Percentiles rank a stretch among this genome's conserved stretches.
These are phyloP conservation scores for Ceratocystis cubensis DNA, from an alignment of 2,329 filamentous ascomycete genomes.

Conservation along the genomic window DNA sequence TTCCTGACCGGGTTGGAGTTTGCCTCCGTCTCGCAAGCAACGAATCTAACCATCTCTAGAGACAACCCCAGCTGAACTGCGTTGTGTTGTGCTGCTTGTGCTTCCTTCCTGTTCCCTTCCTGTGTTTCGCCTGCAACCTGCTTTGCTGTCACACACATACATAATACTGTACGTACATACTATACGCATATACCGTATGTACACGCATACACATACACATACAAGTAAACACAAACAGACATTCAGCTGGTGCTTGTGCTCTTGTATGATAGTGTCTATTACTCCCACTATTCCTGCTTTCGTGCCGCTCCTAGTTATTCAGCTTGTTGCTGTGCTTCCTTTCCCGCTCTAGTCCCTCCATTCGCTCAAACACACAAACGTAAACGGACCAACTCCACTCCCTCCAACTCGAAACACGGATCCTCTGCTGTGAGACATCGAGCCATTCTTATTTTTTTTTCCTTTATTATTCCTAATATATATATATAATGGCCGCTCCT, in stretches of 20 bases:
- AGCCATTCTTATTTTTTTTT: too few species aligned
- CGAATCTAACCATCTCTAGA: too few species aligned
- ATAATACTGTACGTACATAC: too few species aligned
- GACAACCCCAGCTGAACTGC: neutral
- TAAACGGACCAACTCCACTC: neutral
- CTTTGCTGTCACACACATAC: too few species aligned
- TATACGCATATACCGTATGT: too few species aligned
- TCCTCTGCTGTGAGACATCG: neutral
- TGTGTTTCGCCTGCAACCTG: neutral
- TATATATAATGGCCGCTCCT: slow-evolving; percentile 20
- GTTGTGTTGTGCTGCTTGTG: neutral
- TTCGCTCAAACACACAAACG: neutral
- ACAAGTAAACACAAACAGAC: too few species aligned
- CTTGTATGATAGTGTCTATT: too few species aligned
- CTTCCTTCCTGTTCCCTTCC: neutral
- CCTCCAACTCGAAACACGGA: neutral
- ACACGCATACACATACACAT: too few species aligned
- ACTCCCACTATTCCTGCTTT: neutral
- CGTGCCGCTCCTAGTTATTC: neutral
- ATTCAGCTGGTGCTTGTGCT: neutral
- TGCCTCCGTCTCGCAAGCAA: too few species aligned
- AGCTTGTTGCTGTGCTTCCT: neutral
- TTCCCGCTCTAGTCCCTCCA: neutral
- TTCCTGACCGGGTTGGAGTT: too few species aligned
- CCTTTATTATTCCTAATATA: too few species aligned